phyloP scores from a whole-genome alignment of 257 asterid genomes.

The Przewalskia tangutica region DNA sequence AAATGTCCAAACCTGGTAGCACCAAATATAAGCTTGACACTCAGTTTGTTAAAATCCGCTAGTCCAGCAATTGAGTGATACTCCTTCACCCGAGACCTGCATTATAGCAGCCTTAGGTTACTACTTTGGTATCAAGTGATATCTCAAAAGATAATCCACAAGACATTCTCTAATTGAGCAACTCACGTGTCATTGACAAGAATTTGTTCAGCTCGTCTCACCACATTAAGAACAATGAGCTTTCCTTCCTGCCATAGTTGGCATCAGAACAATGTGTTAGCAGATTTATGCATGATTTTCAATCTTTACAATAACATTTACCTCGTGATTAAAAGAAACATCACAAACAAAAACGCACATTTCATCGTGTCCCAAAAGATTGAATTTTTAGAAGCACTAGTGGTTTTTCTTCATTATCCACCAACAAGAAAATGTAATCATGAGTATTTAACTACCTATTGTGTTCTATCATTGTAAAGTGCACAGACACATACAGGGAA shows the following conservation, averaged over 20 bases:
- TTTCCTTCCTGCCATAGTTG: slow-evolving; percentile 60
- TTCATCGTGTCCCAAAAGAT: not conserved
- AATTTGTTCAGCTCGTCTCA: slow-evolving; percentile 61
- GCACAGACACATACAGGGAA: not conserved
- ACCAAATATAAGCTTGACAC: slow-evolving; percentile 82
- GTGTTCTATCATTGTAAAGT: not conserved
- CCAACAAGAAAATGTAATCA: not conserved
- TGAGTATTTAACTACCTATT: not conserved
- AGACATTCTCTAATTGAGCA: not conserved
- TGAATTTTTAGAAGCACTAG: not conserved
- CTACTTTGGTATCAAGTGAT: not conserved
- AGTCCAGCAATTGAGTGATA: slow-evolving; percentile 73
- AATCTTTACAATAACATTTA: not conserved
- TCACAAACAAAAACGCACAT: not conserved
- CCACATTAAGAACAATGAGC: slow-evolving; percentile 75
- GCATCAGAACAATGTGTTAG: not conserved
- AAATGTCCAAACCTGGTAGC: slow-evolving; percentile 44
- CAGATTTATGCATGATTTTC: not conserved
- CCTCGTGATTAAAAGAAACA: not conserved
- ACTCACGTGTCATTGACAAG: slow-evolving; percentile 63
- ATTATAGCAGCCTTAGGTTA: slow-evolving; percentile 2
- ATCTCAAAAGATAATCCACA: not conserved
- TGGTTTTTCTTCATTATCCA: not conserved
- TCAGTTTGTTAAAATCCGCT: slow-evolving; percentile 71
- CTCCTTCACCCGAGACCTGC: slow-evolving; percentile 70